Evolutionary conservation across 2,329 filamentous ascomycete genomes (phyloP), one percentile per base, ranked within the genome.

Genomic region (Bretziella fagacearum): DNA sequence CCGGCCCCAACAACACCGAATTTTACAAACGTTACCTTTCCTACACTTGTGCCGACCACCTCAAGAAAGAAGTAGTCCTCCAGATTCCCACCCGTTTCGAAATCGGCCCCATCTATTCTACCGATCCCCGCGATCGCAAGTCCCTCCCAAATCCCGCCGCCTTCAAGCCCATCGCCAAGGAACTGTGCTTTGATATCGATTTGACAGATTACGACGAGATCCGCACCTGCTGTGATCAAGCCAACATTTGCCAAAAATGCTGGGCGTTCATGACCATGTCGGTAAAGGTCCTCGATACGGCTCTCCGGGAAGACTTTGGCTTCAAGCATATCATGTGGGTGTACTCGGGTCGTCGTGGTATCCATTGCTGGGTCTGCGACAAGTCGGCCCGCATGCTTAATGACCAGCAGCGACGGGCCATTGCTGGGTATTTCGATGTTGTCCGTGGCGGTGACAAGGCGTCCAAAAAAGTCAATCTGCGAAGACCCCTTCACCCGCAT

Each of bases 211-310:
- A 98, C 63, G 91, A 98, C 60, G 85, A 93, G 54, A 84, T 98
- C 53, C 79, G 91, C 55, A 95, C 87, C 23, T 98, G 91, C 65
- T 98, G 91, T 61, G 78, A 80, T 56, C 87, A 89, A 60, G 85
- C 89, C 6, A 93, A 84, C 55, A 96, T 98, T 54, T 98, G 91
- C 61, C 71, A 70, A 54, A 91, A 87, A 60, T 98, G 91, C 65
- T 98, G 91, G 91, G 72, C 81, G 43, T 98, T 96, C 62, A 93
- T 94, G 56, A 94, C 84, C 20, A 96, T 98, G 86, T 84, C 91
- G 6, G 89, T 98, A 60, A 91, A 93, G 59, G 85, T 95, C 13
- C 71, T 96, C 10, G 89, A 96, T 60, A 71, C 75, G 10, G 86
- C 87, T 1, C 63, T 98, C 55, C 73, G 86, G 45, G 85, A 96